These are phyloP conservation scores for Scheffersomyces lignosus DNA, from an alignment of 805 yeast genomes.

Conservation along the genomic window DNA sequence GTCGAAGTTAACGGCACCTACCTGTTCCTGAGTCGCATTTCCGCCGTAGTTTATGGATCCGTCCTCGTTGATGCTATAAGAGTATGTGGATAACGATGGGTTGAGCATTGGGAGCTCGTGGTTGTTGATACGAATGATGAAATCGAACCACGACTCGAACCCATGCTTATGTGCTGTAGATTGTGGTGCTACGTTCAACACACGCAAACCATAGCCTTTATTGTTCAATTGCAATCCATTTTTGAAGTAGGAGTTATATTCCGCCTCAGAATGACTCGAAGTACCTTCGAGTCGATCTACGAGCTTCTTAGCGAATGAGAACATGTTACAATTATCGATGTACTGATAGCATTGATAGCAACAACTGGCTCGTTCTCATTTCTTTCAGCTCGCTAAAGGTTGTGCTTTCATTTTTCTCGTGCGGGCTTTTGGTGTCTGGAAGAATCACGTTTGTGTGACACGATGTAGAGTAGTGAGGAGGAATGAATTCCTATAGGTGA, in stretches of 20 bases:
- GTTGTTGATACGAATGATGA: slow-evolving; percentile 75
- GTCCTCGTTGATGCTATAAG: slow-evolving; percentile 39
- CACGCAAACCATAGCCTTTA: slow-evolving; percentile 42
- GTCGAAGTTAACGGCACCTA: slow-evolving; percentile 41
- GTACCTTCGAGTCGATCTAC: slow-evolving; percentile 40
- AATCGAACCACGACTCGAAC: slow-evolving; percentile 86
- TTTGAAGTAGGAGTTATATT: slow-evolving; percentile 37
- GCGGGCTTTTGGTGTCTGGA: too few species aligned
- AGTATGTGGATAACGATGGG: slow-evolving; percentile 25
- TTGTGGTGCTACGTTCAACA: slow-evolving; percentile 37
- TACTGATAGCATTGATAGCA: too few species aligned
- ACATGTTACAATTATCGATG: slow-evolving; percentile 23
- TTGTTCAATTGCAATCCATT: slow-evolving; percentile 31
- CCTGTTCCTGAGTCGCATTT: slow-evolving; percentile 32
- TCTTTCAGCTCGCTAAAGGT: too few species aligned
- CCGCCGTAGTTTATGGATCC: slow-evolving; percentile 41
- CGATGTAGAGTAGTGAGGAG: too few species aligned
- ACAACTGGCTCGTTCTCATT: too few species aligned
- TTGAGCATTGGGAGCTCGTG: slow-evolving; percentile 51
- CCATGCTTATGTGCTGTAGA: slow-evolving; percentile 34
- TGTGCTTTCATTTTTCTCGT: too few species aligned
- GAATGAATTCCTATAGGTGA: too few species aligned
- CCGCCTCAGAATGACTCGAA: slow-evolving; percentile 11
- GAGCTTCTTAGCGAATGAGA: slow-evolving; percentile 44
- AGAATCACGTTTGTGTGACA: too few species aligned